Conservation (phyloP, 176 grass and related monocot species). For the Calamus simplicifolius region DNA sequence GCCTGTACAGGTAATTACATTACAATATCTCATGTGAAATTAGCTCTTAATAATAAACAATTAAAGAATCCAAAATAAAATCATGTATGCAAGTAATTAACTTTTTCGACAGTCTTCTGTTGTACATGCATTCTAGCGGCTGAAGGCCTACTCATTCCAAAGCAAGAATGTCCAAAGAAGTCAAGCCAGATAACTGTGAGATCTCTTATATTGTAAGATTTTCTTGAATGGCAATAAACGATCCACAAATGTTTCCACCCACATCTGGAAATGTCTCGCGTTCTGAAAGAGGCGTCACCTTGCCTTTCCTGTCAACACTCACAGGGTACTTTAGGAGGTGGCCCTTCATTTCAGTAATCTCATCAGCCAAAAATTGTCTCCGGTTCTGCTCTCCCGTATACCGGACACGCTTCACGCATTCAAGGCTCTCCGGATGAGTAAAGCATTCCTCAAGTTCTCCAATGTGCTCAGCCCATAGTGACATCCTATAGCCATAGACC, state of each 20-base stretch:
- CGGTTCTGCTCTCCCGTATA: slow-evolving; percentile 45
- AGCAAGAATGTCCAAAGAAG: too few relatives aligned
- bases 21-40: too few relatives aligned
- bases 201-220: slow-evolving; percentile 47
- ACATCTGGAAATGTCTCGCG: slow-evolving; percentile 53
- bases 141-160: too few relatives aligned
- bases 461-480: slow-evolving; percentile 81
- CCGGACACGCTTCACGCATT: slow-evolving; percentile 51
- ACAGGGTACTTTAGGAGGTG: slow-evolving; percentile 92
- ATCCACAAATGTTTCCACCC: slow-evolving; percentile 71
- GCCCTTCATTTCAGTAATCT: slow-evolving; percentile 55
- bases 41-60: too few relatives aligned
- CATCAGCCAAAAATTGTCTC: slow-evolving; percentile 46
- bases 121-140: too few relatives aligned
- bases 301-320: slow-evolving; percentile 46
- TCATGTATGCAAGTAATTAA: too few relatives aligned
- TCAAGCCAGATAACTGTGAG: too few relatives aligned
- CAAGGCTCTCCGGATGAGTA: slow-evolving; percentile 59
- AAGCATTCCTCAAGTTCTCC: slow-evolving; percentile 50
- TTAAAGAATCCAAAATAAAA: too few relatives aligned
- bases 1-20: too few relatives aligned
- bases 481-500: slow-evolving; percentile 86
- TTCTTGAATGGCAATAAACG: slow-evolving; percentile 56
- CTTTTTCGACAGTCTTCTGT: too few relatives aligned
- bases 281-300: slow-evolving; percentile 38